Evolutionary conservation across 768 basidiomycete species (phyloP).

Genomic region (Termitomyces sp.): DNA sequence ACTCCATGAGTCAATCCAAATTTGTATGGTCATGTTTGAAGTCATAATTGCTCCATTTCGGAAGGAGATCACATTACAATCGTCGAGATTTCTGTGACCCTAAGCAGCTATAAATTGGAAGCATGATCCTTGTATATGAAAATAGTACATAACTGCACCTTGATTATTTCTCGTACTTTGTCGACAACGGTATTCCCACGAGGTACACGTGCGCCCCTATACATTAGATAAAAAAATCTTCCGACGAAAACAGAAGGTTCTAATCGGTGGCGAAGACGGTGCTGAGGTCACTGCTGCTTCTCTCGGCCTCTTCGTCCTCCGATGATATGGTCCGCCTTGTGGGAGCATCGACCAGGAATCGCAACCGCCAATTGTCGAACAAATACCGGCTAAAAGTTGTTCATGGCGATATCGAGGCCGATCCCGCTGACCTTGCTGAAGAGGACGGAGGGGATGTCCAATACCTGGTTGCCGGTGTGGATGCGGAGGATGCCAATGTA

Average conservation of each 20-base stretch:
- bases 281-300: conserved; percentile 5
- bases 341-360: conserved; percentile 67
- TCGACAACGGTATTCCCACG: conserved; percentile 1
- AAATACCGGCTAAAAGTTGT: conserved; percentile 85
- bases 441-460: conserved; percentile 81
- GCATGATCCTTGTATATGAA: neutral
- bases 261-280: conserved; percentile 7
- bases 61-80: neutral
- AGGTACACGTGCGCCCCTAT: conserved; percentile 1
- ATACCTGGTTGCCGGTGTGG: conserved; percentile 80
- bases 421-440: conserved; percentile 74
- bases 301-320: conserved; percentile 33
- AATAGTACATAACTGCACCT: neutral
- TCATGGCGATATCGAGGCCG: conserved; percentile 76
- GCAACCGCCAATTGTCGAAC: conserved; percentile 81
- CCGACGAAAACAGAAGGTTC: conserved; percentile 10
- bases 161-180: neutral
- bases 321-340: conserved; percentile 85
- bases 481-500: conserved; percentile 92
- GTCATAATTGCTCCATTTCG: neutral
- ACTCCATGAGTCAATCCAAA: neutral
- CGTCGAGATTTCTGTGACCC: neutral
- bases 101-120: neutral
- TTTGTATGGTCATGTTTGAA: neutral
- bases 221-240: neutral